Evolutionary conservation across 208 protist genomes (phyloP), one percentile per base, ranked within the genome.

Genomic region (Paratrypanosoma confusum): DNA sequence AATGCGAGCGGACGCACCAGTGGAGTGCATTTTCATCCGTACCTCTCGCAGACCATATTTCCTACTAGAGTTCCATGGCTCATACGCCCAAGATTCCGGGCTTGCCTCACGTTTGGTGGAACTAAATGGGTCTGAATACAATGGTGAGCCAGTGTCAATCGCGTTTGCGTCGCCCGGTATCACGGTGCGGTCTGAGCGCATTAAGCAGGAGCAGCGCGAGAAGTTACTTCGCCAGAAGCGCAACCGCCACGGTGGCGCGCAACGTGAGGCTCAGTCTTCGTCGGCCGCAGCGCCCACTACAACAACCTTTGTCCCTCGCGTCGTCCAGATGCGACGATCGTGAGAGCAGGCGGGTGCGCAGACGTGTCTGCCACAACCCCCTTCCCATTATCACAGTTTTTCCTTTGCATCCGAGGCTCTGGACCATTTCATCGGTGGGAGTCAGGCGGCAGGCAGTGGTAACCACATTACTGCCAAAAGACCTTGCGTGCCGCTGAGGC

Each of bases 11-110:
- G 57, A 77, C 33, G 67, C 72, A 28, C 82, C 82, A 6, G 50
- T 91, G 16, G 77, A 91, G 54, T 63, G 77, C 18, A 61, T 87
- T 10, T 71, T 70, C 47, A 64, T 85, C 26, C 54, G 65, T 22
- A 68, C 27, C 3, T 91, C 82, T 18, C 39, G 71, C 10, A 81
- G 74, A 38, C 82, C 82, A 11, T 91, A 77, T 47, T 91, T 88
- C 47, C 61, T 91, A 40, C 38, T 91, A 14, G 77, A 91, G 52
- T 87, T 57, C 33, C 1, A 24, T 18, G 5, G 18, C 48, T 56
- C 14, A 18, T n/a, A 8, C 32, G 13, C 16, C 7, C 18, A 23
- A 62, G 21, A 32, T 42, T 22, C 33, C 33, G 14, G 42, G 33
- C 24, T 53, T 3, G 33, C 61, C 10, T 16, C 39, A 13, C 45